A percentile compares a stretch with the other conserved stretches of the same genome.
Evolutionary conservation across 2,329 filamentous ascomycete genomes (phyloP).

Genomic region (Dactylellina drechsleri): DNA sequence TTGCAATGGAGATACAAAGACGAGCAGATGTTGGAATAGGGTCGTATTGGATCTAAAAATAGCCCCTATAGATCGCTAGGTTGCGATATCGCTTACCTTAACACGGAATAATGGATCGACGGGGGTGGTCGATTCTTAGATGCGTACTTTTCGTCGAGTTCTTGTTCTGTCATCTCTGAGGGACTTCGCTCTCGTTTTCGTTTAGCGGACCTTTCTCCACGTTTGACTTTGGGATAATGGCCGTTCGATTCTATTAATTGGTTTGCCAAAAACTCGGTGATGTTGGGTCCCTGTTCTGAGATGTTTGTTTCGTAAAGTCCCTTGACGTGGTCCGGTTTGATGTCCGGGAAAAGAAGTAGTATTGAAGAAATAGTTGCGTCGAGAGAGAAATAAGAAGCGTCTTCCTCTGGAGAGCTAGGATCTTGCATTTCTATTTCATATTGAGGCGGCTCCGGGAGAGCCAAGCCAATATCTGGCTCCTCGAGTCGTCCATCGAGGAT

Average conservation of each 20-base stretch:
- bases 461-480: not conserved
- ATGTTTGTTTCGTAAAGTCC: slow-evolving; percentile 60
- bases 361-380: slow-evolving; percentile 61
- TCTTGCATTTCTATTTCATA: slow-evolving; percentile 32
- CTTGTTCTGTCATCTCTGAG: slow-evolving; percentile 57
- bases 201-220: slow-evolving; percentile 61
- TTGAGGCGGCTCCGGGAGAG: not conserved
- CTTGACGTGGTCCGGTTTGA: slow-evolving; percentile 63
- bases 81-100: slow-evolving; percentile 45
- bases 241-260: slow-evolving; percentile 62
- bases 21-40: too few species aligned
- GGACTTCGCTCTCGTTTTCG: slow-evolving; percentile 60
- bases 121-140: slow-evolving; percentile 56
- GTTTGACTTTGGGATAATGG: slow-evolving; percentile 64
- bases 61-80: too few species aligned
- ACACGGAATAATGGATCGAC: slow-evolving; percentile 49
- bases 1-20: too few species aligned
- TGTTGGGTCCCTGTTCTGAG: slow-evolving; percentile 56
- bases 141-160: slow-evolving; percentile 57
- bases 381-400: slow-evolving; percentile 1
- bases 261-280: slow-evolving; percentile 62
- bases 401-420: not conserved
- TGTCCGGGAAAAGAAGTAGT: slow-evolving; percentile 65
- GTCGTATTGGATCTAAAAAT: too few species aligned
- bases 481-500: not conserved